Evolutionary conservation across 2,329 filamentous ascomycete genomes (phyloP), one percentile per base, ranked within the genome.

Genomic region (Colletotrichum musae): DNA sequence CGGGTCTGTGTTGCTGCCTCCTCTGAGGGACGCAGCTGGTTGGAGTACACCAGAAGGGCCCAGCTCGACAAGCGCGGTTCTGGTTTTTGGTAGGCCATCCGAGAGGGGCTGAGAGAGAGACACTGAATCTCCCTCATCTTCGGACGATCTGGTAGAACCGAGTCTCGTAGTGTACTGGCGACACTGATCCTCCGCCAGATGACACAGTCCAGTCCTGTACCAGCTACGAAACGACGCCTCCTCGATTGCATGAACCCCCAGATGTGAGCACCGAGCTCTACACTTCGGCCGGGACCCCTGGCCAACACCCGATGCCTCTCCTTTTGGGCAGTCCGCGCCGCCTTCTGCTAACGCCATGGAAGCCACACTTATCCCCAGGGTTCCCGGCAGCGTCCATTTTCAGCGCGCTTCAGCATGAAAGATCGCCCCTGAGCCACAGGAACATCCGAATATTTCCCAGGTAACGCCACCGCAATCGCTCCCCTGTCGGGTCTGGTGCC

Each of bases 381-480:
- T 15, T 26, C 66, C 66, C n/a, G 28, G 51, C 51, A n/a, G 43
- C 41, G 15, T 28, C 56, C 50, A 24, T 56, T 50, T 61, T 36
- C 56, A 61, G 57, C 62, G 47, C 36, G 47, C 36, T 50, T 45
- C 28, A 54, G 68, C 68, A 70, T 68, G 48, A 70, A 68, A 43
- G 68, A 70, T 70, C 68, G 58, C 54, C 68, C 58, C 68, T 70
- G 58, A 70, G 68, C 68, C 68, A 68, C 68, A 63, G 41, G 36
- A n/a, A 58, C 26, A 63, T 68, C 64, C 36, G 63, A 61, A 52
- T 47, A 52, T 24, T 48, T 70, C 18, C 56, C 36, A 60, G 62
- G 21, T 21, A 21, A 69, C 56, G 66, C 66, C 66, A 66, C 66
- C 56, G 36, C 62, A 56, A 24, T 59, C 32, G 48, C 48, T 61